These are phyloP conservation scores for Coemansia guatemalensis DNA, from an alignment of 192 early-diverging fungal species.

Conservation along the genomic window DNA sequence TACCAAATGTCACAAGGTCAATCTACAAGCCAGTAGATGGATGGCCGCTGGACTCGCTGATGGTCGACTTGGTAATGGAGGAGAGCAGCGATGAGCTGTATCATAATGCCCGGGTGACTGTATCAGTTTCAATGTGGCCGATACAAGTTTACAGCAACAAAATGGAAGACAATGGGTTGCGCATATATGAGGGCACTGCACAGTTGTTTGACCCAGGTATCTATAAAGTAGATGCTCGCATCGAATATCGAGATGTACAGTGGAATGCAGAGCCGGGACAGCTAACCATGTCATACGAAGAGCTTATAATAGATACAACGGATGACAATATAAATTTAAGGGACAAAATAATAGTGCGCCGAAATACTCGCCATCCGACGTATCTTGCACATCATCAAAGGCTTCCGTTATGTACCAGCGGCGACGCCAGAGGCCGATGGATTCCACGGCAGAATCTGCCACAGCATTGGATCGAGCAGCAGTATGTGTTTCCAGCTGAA, in stretches of 20 bases:
- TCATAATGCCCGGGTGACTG: conserved; percentile 18
- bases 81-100: conserved; percentile 20
- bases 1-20: no score
- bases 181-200: conserved; percentile 27
- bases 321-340: neutral
- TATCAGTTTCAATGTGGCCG: conserved; percentile 14
- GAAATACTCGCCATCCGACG: conserved; percentile 17
- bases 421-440: conserved; percentile 27
- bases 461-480: conserved; percentile 8
- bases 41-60: conserved; percentile 35
- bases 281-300: conserved; percentile 6
- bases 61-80: conserved; percentile 31
- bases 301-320: conserved; percentile 8
- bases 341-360: conserved; percentile 7
- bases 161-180: neutral
- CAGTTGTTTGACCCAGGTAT: conserved; percentile 33
- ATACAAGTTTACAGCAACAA: neutral
- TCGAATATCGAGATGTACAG: conserved; percentile 21
- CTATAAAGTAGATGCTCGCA: conserved; percentile 32
- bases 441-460: conserved; percentile 28
- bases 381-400: conserved; percentile 25
- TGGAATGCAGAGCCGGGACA: conserved; percentile 38
- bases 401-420: conserved; percentile 22
- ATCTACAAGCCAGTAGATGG: conserved; percentile 15
- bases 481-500: conserved; percentile 25